Percentiles rank a stretch among this genome's conserved stretches.
These are phyloP conservation scores for Camellia sinensis DNA, from an alignment of 148 eudicot species.

Conservation along the genomic window DNA sequence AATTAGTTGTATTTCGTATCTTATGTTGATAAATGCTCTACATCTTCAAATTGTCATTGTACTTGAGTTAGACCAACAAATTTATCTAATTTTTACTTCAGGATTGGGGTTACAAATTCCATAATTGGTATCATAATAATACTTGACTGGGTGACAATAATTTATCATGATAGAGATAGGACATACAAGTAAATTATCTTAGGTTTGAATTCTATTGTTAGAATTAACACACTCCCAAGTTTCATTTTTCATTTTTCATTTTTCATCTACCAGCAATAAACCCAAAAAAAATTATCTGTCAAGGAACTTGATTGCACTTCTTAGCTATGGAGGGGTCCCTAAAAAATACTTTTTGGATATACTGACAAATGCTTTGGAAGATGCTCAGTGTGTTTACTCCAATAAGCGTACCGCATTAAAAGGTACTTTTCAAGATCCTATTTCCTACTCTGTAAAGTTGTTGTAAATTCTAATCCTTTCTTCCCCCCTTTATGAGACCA, in stretches of 20 bases:
- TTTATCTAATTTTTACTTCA: neutral
- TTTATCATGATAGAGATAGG: neutral
- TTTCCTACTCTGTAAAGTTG: neutral
- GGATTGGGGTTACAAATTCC: neutral
- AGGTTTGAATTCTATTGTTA: constrained; percentile 5
- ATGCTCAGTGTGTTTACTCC: constrained; percentile 34
- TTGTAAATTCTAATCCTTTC: neutral
- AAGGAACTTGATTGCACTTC: constrained; percentile 70
- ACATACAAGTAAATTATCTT: neutral
- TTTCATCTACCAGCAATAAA: constrained; percentile 44
- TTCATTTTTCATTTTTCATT: constrained; percentile 2
- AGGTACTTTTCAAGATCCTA: constrained; percentile 39
- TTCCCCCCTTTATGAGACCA: neutral
- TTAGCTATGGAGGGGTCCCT: constrained; percentile 82
- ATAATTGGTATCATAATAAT: neutral
- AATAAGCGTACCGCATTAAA: constrained; percentile 49
- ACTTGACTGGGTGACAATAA: neutral
- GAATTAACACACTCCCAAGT: neutral
- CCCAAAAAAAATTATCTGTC: constrained; percentile 58
- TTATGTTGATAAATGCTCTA: neutral
- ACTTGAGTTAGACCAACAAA: neutral
- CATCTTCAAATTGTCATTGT: neutral
- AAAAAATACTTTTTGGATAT: constrained; percentile 42
- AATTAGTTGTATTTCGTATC: neutral
- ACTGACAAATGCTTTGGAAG: constrained; percentile 43